A percentile compares a stretch with the other conserved stretches of the same genome.
These are phyloP conservation scores for Blastomyces parvus DNA, from an alignment of 2,329 filamentous ascomycete genomes.

Conservation along the genomic window DNA sequence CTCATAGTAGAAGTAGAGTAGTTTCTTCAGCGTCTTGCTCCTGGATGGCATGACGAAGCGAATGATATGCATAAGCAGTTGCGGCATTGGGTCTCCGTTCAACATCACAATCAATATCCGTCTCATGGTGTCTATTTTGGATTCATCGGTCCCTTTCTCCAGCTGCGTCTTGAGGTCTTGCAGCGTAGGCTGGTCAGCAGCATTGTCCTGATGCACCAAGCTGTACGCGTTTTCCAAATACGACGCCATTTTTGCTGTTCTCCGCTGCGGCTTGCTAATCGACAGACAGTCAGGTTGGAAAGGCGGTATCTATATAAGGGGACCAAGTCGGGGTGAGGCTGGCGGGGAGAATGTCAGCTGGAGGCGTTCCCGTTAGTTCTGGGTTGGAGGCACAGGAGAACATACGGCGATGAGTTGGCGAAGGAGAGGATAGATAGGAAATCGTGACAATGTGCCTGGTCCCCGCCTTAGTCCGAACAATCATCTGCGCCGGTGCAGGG, in stretches of 20 bases:
- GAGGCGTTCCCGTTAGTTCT: slow-evolving; percentile 8
- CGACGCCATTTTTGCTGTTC: slow-evolving; percentile 63
- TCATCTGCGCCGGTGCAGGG: slow-evolving; percentile 28
- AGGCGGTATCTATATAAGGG: slow-evolving; percentile 16
- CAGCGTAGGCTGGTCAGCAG: slow-evolving; percentile 79
- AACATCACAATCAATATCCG: slow-evolving; percentile 94
- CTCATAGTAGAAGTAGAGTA: slow-evolving; percentile 98
- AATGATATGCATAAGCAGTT: slow-evolving; percentile 98
- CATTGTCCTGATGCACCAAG: slow-evolving; percentile 95
- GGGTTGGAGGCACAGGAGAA: slow-evolving; percentile 8
- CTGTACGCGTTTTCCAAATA: slow-evolving; percentile 95
- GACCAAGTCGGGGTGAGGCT: slow-evolving; percentile 16
- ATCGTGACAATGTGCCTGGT: slow-evolving; percentile 24
- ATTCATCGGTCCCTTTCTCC: slow-evolving; percentile 88
- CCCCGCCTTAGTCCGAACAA: slow-evolving; percentile 29
- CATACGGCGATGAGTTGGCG: slow-evolving; percentile 16
- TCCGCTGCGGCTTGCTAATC: slow-evolving; percentile 9
- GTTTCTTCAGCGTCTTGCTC: slow-evolving; percentile 92
- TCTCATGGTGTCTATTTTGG: slow-evolving; percentile 93
- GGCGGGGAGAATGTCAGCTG: slow-evolving; percentile 18
- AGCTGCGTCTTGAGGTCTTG: slow-evolving; percentile 88
- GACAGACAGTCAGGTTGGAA: slow-evolving; percentile 17
- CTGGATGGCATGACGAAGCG: slow-evolving; percentile 99
- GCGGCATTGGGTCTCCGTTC: slow-evolving; percentile 91
- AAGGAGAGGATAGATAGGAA: slow-evolving; percentile 19